Evolutionary conservation across 176 grass and related monocot species (phyloP).

Genomic region (Paspalum vaginatum): DNA sequence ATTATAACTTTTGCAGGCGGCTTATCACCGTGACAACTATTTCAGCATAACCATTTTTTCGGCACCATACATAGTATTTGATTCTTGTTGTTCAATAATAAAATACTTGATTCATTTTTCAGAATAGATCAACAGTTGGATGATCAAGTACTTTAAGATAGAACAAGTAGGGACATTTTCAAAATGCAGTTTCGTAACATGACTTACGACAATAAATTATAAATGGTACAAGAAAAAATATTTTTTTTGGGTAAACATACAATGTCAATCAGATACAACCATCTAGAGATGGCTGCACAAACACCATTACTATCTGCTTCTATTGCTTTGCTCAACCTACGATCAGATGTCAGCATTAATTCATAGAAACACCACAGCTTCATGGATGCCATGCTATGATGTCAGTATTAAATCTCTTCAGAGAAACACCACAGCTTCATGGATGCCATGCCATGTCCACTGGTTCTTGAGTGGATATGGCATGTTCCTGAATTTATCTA

Average conservation of each 20-base stretch:
- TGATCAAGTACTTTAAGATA: not conserved
- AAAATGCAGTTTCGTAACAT: too few relatives aligned
- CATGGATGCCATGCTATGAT: too few relatives aligned
- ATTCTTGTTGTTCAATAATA: not conserved
- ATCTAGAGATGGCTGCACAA: conserved; percentile 8
- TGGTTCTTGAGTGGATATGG: conserved; percentile 5
- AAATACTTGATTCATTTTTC: not conserved
- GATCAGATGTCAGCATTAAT: too few relatives aligned
- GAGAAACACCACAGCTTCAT: conserved; percentile 20
- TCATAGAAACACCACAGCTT: too few relatives aligned
- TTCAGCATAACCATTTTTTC: too few relatives aligned
- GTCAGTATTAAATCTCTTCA: conserved; percentile 19
- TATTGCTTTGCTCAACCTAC: conserved; percentile 14
- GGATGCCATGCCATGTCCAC: not conserved
- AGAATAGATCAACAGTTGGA: not conserved
- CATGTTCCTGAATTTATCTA: not conserved
- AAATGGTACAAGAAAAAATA: too few relatives aligned
- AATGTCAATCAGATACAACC: not conserved
- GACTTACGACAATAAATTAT: too few relatives aligned
- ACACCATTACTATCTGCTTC: not conserved
- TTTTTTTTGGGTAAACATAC: not conserved
- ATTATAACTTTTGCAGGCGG: too few relatives aligned
- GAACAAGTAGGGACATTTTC: not conserved
- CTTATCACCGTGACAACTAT: too few relatives aligned
- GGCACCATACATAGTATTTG: too few relatives aligned